phyloP scores from a whole-genome alignment of 2,329 filamentous ascomycete species.

The Elsinoe batatas region DNA sequence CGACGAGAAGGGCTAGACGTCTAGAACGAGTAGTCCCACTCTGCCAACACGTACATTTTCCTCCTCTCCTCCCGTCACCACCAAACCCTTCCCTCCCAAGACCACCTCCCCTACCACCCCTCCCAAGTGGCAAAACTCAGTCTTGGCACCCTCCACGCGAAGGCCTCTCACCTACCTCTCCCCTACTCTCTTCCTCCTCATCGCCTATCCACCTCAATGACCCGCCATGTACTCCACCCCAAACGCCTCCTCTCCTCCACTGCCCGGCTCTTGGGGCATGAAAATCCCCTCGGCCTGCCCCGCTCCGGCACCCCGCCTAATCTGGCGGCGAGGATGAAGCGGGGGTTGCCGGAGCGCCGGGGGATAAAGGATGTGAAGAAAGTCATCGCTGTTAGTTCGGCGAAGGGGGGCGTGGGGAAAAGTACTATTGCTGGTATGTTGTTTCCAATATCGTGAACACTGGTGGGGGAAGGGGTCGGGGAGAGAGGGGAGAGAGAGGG shows the following conservation, averaged over 20 bases:
- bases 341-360: conserved; percentile 69
- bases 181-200: background rate
- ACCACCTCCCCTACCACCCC: no score
- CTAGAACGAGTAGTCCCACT: background rate
- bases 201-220: background rate
- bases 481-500: no score
- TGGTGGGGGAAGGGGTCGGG: no score
- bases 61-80: no score
- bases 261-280: conserved; percentile 51
- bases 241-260: conserved; percentile 48
- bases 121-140: no score
- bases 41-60: no score
- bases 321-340: conserved; percentile 61
- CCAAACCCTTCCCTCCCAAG: no score
- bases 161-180: background rate
- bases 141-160: background rate
- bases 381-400: conserved; percentile 92
- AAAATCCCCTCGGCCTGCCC: conserved; percentile 83
- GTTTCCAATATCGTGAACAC: no score
- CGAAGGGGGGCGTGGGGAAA: conserved; percentile 97
- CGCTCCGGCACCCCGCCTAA: conserved; percentile 56
- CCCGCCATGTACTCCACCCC: conserved; percentile 23
- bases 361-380: conserved; percentile 78
- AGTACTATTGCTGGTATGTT: conserved; percentile 77
- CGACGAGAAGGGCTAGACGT: background rate